Percentiles rank a stretch among this genome's conserved stretches.
These are phyloP conservation scores for Mycena capillaripes DNA, from an alignment of 768 basidiomycete species.

Conservation along the genomic window DNA sequence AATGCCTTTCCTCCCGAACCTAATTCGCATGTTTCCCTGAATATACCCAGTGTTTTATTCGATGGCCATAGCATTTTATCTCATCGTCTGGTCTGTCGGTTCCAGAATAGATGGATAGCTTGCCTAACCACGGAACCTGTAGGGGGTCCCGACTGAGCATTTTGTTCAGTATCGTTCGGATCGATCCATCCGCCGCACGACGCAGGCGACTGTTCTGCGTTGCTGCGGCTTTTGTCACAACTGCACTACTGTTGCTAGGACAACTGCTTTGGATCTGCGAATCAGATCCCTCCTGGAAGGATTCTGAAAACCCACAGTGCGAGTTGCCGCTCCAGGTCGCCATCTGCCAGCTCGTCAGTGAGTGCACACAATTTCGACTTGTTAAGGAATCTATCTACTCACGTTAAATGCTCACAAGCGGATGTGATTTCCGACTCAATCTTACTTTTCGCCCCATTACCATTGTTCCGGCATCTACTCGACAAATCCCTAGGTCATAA, in stretches of 20 bases:
- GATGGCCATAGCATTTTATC: slow-evolving; percentile 53
- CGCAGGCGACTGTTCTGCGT: slow-evolving; percentile 45
- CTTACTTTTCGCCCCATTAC: slow-evolving; percentile 60
- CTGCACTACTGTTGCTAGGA: slow-evolving; percentile 52
- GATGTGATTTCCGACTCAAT: slow-evolving; percentile 61
- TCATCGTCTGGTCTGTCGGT: slow-evolving; percentile 49
- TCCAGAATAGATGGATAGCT: too few species aligned
- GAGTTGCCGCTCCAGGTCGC: slow-evolving; percentile 61
- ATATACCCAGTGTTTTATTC: slow-evolving; percentile 48
- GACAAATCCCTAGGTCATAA: slow-evolving; percentile 54
- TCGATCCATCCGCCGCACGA: slow-evolving; percentile 54
- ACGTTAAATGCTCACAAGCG: too few species aligned
- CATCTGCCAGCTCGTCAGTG: slow-evolving; percentile 66
- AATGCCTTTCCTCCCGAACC: too few species aligned
- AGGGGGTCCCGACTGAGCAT: slow-evolving; percentile 64
- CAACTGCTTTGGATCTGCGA: slow-evolving; percentile 63
- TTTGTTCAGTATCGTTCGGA: slow-evolving; percentile 67
- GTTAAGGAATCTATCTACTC: slow-evolving; percentile 28
- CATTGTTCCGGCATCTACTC: slow-evolving; percentile 59
- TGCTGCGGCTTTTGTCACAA: slow-evolving; percentile 48
- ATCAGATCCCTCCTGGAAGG: slow-evolving; percentile 55
- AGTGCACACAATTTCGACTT: slow-evolving; percentile 37
- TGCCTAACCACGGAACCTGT: neutral
- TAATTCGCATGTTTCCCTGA: neutral
- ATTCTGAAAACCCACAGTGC: slow-evolving; percentile 53